Base-by-base conservation (phyloP, 108 stramenopile species). In the Nitzschia inconspicua region DNA sequence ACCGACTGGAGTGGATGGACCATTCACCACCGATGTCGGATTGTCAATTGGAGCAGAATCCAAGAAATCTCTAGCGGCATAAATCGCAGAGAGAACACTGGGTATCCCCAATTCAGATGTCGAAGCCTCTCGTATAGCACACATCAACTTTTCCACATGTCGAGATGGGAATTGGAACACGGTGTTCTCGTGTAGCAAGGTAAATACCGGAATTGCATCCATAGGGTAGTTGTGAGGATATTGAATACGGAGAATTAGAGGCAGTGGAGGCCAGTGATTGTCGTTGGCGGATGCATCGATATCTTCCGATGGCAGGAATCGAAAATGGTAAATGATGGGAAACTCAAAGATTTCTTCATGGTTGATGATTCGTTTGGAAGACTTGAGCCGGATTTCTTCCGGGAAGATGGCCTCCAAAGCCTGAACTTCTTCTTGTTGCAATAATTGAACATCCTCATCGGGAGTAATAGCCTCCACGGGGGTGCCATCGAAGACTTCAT, bases 401-500 rank as follows among this genome's bases (percentile, higher is more conserved):
- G 86, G 82, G 58, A 77, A 91, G 43, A 91, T 91, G 24, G 80
- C 82, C 36, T 75, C 40, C 28, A 91, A 37, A 1, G 86, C 83
- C 36, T 81, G 63, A 16, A 85, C 72, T 71, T 91, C 90, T 23
- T 91, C 86, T 14, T 59, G 70, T 58, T 91, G 90, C 19, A 72
- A 37, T 49, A 58, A 63, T 9, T 58, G 55, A 23, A 73, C 73
- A 56, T 91, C 86, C 40, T 79, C 82, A 40, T 91, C 86, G 7
- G 86, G 86, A 24, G 47, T 28, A 3, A 31, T 40, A 18, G 43
- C 32, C 36, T 22, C 24, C 18, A 20, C 48, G 14, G 47, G 47
- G 22, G 47, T 56, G 10, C 23, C 29, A 13, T 14, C 40, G 22
- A 1, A 23, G 36, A 9, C 36, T 39, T 24, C 2, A 4, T 39